Evolutionary conservation across 768 basidiomycete species (phyloP), one percentile per base, ranked within the genome.

Genomic region (Leccinum boreale): DNA sequence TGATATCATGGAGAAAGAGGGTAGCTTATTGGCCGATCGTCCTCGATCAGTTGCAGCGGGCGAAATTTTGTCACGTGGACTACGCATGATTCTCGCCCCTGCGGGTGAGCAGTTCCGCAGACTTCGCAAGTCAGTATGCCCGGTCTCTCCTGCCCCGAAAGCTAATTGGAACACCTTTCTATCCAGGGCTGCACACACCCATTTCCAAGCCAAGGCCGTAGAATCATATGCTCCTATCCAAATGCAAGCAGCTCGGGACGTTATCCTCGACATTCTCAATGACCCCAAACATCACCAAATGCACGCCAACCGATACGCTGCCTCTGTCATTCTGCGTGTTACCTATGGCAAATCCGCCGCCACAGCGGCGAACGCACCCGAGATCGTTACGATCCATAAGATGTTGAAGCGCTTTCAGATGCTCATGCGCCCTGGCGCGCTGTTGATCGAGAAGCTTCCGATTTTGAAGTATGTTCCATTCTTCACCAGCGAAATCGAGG

Each of bases 1-100:
- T 0, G 84, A 86, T 21, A 80, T 87, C 56, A 82, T 87, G 84
- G 85, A 87, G 64, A 82, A 81, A 52, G 82, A 86, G 61, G 85
- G 85, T n/a, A 78, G 80, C 4, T 60, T 74, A 4, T 69, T 82
- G n/a, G 80, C 78, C 1, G 85, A 85, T 62, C 73, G 85, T 51
- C 85, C 85, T 21, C 68, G 73, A 3, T 75, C 74, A 12, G 82
- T 87, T 46, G 78, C 85, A 1, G 85, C 80, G 0, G 85, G 85
- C 5, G 84, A 85, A 58, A 80, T 82, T 0, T 62, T 86, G 4
- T 82, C 81, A 0, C 81, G 83, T 3, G 85, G 84, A 0, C 80
- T 86, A 75, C 72, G 85, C 0, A 75, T 82, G 58, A 65, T 86
- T 51, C 73, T 85, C 8, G 82, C 81, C 3, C 78, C 79, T 0